These are phyloP conservation scores for Stereum hirsutum DNA, from an alignment of 1,284 basidiomycete species.

Conservation along the genomic window DNA sequence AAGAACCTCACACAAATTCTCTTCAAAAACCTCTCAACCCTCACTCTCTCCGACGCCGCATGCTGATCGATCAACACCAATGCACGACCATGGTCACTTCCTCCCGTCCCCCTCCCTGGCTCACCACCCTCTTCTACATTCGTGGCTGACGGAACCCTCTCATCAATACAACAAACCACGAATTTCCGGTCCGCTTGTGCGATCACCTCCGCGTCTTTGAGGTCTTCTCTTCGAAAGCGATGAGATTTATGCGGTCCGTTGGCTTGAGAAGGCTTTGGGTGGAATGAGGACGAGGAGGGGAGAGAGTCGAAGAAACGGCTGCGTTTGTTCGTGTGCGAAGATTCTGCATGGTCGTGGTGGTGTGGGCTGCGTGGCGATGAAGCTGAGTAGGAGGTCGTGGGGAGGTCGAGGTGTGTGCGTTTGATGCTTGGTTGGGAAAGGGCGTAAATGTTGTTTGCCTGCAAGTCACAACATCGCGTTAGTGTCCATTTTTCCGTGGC, in stretches of 20 bases:
- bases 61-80: conserved; percentile 90
- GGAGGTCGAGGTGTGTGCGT: conserved; percentile 33
- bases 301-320: conserved; percentile 1
- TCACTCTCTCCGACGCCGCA: conserved; percentile 87
- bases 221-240: conserved; percentile 42
- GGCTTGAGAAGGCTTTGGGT: too few species aligned
- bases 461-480: too few species aligned
- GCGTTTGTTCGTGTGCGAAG: not conserved
- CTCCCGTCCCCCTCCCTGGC: too few species aligned
- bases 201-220: conserved; percentile 50
- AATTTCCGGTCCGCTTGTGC: conserved; percentile 85
- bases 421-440: too few species aligned
- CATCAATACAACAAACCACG: conserved; percentile 16
- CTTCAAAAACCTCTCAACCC: conserved; percentile 77
- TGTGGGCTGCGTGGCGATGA: not conserved
- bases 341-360: not conserved
- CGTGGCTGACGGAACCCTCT: too few species aligned
- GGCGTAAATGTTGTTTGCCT: too few species aligned
- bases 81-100: conserved; percentile 10
- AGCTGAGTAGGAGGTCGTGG: conserved; percentile 8
- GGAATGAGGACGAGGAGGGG: conserved; percentile 12
- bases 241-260: too few species aligned
- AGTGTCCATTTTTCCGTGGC: too few species aligned
- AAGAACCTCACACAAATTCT: conserved; percentile 63
- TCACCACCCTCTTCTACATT: too few species aligned